A percentile compares a stretch with the other conserved stretches of the same genome.
Conservation (phyloP, 441 rosid genomes). For the Rhodomyrtus psidioides region DNA sequence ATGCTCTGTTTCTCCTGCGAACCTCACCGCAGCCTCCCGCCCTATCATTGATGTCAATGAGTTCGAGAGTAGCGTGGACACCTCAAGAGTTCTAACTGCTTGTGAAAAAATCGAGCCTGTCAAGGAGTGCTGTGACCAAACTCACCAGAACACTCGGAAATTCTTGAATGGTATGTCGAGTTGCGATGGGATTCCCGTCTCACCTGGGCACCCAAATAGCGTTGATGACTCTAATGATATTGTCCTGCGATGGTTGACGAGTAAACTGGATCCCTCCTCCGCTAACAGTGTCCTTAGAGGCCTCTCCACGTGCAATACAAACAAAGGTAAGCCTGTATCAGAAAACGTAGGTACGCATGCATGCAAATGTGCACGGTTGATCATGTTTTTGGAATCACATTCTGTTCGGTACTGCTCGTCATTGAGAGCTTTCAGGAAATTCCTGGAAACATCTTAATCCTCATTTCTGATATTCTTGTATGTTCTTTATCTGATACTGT, state of each 20-base stretch:
- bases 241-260: slow-evolving; percentile 25
- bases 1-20: slow-evolving; percentile 21
- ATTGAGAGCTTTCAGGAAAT: background rate
- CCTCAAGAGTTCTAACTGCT: slow-evolving; percentile 25
- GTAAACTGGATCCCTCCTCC: slow-evolving; percentile 22
- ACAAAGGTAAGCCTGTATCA: slow-evolving; percentile 14
- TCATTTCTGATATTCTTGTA: background rate
- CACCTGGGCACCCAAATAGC: slow-evolving; percentile 10
- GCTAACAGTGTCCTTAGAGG: slow-evolving; percentile 21
- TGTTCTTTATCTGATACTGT: slow-evolving; percentile 1
- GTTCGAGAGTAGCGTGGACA: slow-evolving; percentile 18
- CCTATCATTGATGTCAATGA: slow-evolving; percentile 14
- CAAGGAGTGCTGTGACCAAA: slow-evolving; percentile 28
- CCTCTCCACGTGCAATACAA: slow-evolving; percentile 25
- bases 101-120: slow-evolving; percentile 26
- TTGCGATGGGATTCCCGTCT: background rate
- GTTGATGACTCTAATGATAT: slow-evolving; percentile 20
- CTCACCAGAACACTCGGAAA: slow-evolving; percentile 25
- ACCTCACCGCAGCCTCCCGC: slow-evolving; percentile 23
- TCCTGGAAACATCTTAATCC: background rate
- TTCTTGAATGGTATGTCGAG: slow-evolving; percentile 8
- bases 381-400: background rate
- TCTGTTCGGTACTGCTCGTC: background rate
- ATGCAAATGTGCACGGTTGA: background rate
- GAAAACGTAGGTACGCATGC: background rate